A percentile compares a stretch with the other conserved stretches of the same genome.
Conservation (phyloP, 2,329 filamentous ascomycete genomes). For the Aureobasidium musti region DNA sequence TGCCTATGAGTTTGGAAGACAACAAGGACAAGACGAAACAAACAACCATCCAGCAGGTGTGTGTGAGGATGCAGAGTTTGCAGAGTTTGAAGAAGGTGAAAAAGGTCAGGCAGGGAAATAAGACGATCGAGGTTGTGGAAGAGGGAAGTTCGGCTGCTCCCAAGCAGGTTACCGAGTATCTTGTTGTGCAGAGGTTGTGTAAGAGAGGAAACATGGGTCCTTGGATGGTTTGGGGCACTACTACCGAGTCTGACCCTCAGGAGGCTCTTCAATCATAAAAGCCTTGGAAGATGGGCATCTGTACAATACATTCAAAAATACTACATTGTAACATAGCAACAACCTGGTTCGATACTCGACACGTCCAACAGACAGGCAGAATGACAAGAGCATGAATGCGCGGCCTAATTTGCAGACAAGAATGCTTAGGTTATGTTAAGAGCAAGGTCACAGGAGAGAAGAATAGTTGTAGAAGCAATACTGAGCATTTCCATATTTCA, state of each 20-base stretch:
- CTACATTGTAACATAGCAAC: slow-evolving; percentile 10
- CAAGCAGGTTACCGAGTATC: slow-evolving; percentile 52
- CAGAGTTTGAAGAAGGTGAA: slow-evolving; percentile 32
- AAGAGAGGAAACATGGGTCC: slow-evolving; percentile 46
- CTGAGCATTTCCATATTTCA: slow-evolving; percentile 27
- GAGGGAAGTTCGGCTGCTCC: slow-evolving; percentile 39
- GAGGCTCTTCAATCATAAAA: neutral
- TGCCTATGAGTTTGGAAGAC: slow-evolving; percentile 37
- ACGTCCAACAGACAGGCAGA: neutral
- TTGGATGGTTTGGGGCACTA: slow-evolving; percentile 56
- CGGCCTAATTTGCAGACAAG: neutral
- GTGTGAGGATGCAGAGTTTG: slow-evolving; percentile 32
- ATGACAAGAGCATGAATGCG: neutral
- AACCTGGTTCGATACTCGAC: neutral
- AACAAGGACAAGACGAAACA: slow-evolving; percentile 34
- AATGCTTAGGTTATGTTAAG: neutral
- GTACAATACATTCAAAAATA: slow-evolving; percentile 5
- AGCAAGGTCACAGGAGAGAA: neutral
- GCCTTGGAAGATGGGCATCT: neutral
- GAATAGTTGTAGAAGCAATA: slow-evolving; percentile 16
- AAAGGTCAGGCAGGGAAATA: slow-evolving; percentile 39
- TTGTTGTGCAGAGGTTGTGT: slow-evolving; percentile 53
- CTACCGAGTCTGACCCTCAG: slow-evolving; percentile 47
- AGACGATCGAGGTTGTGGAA: slow-evolving; percentile 40
- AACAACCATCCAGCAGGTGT: slow-evolving; percentile 31